Conservation (phyloP, 192 early-diverging fungal genomes). For the Obelidium mucronatum region DNA sequence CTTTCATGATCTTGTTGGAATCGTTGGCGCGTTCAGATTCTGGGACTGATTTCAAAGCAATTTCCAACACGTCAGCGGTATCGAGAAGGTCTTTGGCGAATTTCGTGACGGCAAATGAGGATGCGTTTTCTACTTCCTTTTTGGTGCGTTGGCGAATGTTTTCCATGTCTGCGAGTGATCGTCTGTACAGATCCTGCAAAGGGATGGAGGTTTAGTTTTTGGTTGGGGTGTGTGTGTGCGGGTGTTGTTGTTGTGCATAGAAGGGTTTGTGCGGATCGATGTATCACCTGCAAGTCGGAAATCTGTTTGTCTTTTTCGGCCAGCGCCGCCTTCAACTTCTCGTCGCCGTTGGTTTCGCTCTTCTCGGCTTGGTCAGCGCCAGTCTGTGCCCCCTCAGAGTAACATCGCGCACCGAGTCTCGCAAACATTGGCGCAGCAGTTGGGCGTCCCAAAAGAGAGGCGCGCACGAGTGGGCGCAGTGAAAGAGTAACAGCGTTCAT, state of each 20-base stretch:
- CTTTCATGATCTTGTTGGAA: conserved; percentile 67
- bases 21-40: conserved; percentile 57
- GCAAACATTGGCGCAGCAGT: too few species aligned
- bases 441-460: too few species aligned
- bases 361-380: too few species aligned
- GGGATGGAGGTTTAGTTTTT: neutral
- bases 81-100: conserved; percentile 97
- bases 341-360: too few species aligned
- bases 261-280: neutral
- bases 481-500: too few species aligned
- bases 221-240: neutral
- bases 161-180: conserved; percentile 94
- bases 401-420: too few species aligned
- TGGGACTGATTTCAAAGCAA: conserved; percentile 92
- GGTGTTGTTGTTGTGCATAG: too few species aligned
- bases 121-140: conserved; percentile 81
- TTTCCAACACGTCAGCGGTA: conserved; percentile 86
- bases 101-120: conserved; percentile 93
- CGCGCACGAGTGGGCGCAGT: too few species aligned
- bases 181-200: conserved; percentile 83
- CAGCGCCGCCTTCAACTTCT: conserved; percentile 27
- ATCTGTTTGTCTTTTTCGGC: conserved; percentile 81
- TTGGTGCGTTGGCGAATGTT: conserved; percentile 91
- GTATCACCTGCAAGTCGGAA: conserved; percentile 74
- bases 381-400: too few species aligned